Percentiles rank a stretch among this genome's conserved stretches.
Evolutionary conservation across 108 stramenopile genomes (phyloP).

Genomic region (Mayamaea pseudoterrestris): DNA sequence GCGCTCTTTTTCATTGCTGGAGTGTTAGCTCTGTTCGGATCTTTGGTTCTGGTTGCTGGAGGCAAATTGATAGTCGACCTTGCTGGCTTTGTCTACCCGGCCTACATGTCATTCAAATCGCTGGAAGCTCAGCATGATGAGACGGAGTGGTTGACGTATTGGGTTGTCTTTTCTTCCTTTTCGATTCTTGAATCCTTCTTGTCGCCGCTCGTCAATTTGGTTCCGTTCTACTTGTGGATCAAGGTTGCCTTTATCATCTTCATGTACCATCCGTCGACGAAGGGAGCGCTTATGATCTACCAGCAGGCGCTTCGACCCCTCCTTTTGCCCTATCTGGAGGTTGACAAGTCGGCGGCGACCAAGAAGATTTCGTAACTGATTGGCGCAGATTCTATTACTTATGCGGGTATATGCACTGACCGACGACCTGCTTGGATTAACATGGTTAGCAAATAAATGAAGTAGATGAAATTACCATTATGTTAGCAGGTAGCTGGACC

Average conservation of each 20-base stretch:
- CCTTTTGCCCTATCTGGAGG: slow-evolving; percentile 40
- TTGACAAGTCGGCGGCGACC: not conserved
- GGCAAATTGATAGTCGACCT: slow-evolving; percentile 78
- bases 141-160: slow-evolving; percentile 95
- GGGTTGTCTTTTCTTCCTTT: slow-evolving; percentile 87
- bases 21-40: slow-evolving; percentile 12
- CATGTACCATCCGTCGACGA: slow-evolving; percentile 75
- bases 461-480: no score
- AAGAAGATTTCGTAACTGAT: no score
- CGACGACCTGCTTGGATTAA: no score
- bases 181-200: slow-evolving; percentile 46
- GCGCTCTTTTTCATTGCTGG: slow-evolving; percentile 49
- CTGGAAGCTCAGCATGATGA: slow-evolving; percentile 69
- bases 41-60: slow-evolving; percentile 48
- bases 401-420: no score
- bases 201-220: slow-evolving; percentile 32
- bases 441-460: no score
- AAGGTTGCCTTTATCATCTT: slow-evolving; percentile 67
- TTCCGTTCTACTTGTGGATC: slow-evolving; percentile 76
- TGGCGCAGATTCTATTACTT: no score
- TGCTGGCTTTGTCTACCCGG: slow-evolving; percentile 89
- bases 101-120: slow-evolving; percentile 95
- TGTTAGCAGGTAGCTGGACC: no score
- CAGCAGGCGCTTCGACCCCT: slow-evolving; percentile 42
- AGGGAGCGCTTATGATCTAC: slow-evolving; percentile 68